A percentile compares a stretch with the other conserved stretches of the same genome.
Evolutionary conservation across 2,329 filamentous ascomycete genomes (phyloP).

Genomic region (Colletotrichum shisoi): DNA sequence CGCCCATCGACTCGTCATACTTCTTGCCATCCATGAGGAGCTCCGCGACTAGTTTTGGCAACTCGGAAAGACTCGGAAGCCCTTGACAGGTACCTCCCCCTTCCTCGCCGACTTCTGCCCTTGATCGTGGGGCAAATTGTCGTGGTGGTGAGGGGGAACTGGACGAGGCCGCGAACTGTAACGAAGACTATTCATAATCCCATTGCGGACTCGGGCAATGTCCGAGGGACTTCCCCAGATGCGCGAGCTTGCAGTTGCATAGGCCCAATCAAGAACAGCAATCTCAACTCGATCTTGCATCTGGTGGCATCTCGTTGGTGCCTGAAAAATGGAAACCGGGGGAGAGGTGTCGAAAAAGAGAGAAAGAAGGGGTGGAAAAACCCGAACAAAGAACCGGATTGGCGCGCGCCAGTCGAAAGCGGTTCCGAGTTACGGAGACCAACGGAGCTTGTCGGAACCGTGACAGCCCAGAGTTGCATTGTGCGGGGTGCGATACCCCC

Average conservation of each 20-base stretch:
- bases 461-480: constrained; percentile 33
- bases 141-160: constrained; percentile 27
- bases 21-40: constrained; percentile 9
- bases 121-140: constrained; percentile 17
- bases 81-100: constrained; percentile 14
- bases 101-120: constrained; percentile 9
- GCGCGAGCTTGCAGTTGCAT: constrained; percentile 5
- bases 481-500: constrained; percentile 34
- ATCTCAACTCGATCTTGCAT: constrained; percentile 34
- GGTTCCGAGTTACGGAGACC: constrained; percentile 34
- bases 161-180: constrained; percentile 25
- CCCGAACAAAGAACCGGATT: constrained; percentile 9
- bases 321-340: constrained; percentile 29
- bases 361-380: not conserved
- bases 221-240: constrained; percentile 29
- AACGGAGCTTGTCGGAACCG: constrained; percentile 38
- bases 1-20: not conserved
- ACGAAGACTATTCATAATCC: constrained; percentile 18
- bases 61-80: constrained; percentile 28
- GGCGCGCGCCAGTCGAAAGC: constrained; percentile 24
- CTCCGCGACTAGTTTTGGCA: constrained; percentile 11
- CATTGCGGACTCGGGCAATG: constrained; percentile 33
- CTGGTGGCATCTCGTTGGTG: constrained; percentile 33
- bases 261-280: constrained; percentile 17
- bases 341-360: constrained; percentile 5